Conservation (phyloP, 2,329 filamentous ascomycete species). For the Botrytis pseudocinerea region DNA sequence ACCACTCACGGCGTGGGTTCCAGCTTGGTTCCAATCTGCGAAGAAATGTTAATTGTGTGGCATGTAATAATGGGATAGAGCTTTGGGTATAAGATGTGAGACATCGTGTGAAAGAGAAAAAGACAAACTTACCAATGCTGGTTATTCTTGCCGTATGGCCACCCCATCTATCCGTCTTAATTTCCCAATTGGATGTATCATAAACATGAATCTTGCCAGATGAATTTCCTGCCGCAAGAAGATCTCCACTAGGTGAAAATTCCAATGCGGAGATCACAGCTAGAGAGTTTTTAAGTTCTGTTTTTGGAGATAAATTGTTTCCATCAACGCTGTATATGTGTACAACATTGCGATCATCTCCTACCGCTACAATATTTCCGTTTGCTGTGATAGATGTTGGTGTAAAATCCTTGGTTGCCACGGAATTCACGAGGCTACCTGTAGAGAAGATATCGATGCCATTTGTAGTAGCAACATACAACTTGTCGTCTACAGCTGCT, state of each 20-base stretch:
- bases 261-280: slow-evolving; percentile 75
- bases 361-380: slow-evolving; percentile 70
- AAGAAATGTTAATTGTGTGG: not conserved
- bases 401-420: slow-evolving; percentile 60
- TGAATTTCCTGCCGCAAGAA: slow-evolving; percentile 79
- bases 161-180: slow-evolving; percentile 79
- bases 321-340: slow-evolving; percentile 69
- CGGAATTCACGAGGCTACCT: slow-evolving; percentile 59
- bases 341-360: slow-evolving; percentile 71
- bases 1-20: slow-evolving; percentile 79
- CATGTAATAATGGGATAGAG: not conserved
- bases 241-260: slow-evolving; percentile 75
- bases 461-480: slow-evolving; percentile 54
- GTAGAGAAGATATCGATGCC: slow-evolving; percentile 61
- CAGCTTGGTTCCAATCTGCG: slow-evolving; percentile 71
- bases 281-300: slow-evolving; percentile 62
- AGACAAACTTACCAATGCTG: slow-evolving; percentile 46
- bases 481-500: slow-evolving; percentile 51
- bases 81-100: not conserved
- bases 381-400: slow-evolving; percentile 72
- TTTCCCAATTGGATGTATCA: slow-evolving; percentile 61
- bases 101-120: not conserved
- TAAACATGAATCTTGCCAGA: slow-evolving; percentile 88
- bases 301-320: slow-evolving; percentile 51
- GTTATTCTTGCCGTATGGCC: slow-evolving; percentile 70